Evolutionary conservation across 2,329 filamentous ascomycete species (phyloP).

Genomic region (Ophiostoma angusticollis): DNA sequence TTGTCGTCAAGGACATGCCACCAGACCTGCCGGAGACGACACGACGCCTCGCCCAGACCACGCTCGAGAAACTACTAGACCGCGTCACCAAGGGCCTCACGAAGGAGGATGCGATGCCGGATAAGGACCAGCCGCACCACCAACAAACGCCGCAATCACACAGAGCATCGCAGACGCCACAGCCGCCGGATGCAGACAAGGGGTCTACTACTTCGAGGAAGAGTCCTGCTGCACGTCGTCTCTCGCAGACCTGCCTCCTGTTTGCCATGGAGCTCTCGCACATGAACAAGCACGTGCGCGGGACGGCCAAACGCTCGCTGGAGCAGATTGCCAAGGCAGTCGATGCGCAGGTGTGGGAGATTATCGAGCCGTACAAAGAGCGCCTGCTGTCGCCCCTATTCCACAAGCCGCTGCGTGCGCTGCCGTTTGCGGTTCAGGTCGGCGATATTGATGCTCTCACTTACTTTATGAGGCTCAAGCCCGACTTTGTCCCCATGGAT

Average conservation of each 20-base stretch:
- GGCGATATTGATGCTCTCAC: conserved; percentile 97
- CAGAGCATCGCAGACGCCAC: conserved; percentile 3
- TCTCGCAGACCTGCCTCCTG: conserved; percentile 60
- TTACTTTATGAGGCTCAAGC: conserved; percentile 81
- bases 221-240: conserved; percentile 30
- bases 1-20: conserved; percentile 97
- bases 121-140: background rate
- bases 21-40: conserved; percentile 86
- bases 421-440: conserved; percentile 92
- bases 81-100: conserved; percentile 67
- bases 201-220: background rate
- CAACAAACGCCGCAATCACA: background rate
- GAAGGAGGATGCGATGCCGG: conserved; percentile 51
- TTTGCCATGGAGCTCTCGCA: conserved; percentile 84
- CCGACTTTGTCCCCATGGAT: conserved; percentile 82
- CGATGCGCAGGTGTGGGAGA: conserved; percentile 68
- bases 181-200: background rate
- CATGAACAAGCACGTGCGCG: conserved; percentile 89
- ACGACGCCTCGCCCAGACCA: conserved; percentile 67
- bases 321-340: conserved; percentile 69
- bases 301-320: conserved; percentile 71
- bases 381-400: conserved; percentile 84
- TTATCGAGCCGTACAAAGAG: conserved; percentile 83
- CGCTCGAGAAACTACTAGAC: conserved; percentile 64
- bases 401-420: conserved; percentile 80